phyloP scores from a whole-genome alignment of 2,329 filamentous ascomycete genomes.

The Coniochaeta hoffmannii region DNA sequence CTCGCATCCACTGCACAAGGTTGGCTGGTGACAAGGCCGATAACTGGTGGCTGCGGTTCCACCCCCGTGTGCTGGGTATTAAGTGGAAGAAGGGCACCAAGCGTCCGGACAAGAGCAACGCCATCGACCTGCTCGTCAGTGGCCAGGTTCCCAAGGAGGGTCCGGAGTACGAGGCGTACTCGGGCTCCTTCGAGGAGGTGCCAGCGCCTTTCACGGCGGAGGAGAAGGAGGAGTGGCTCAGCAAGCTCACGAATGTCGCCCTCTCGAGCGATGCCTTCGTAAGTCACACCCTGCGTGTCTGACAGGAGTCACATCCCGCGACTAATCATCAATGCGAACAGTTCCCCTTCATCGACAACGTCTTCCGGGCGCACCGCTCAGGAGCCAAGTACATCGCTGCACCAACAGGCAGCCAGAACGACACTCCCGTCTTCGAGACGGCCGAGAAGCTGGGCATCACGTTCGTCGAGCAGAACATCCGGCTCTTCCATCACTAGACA shows the following conservation, averaged over 20 bases:
- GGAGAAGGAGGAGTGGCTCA: slow-evolving; percentile 81
- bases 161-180: slow-evolving; percentile 78
- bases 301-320: background rate
- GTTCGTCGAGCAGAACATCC: slow-evolving; percentile 90
- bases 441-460: slow-evolving; percentile 88
- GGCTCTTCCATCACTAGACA: slow-evolving; percentile 86
- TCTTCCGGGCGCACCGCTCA: slow-evolving; percentile 82
- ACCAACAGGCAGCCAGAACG: slow-evolving; percentile 84
- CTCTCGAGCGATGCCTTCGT: slow-evolving; percentile 94
- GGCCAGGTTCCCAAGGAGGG: slow-evolving; percentile 80
- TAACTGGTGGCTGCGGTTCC: slow-evolving; percentile 99
- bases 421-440: slow-evolving; percentile 73
- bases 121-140: slow-evolving; percentile 89
- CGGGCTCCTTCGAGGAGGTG: slow-evolving; percentile 83
- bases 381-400: slow-evolving; percentile 95
- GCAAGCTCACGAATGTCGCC: slow-evolving; percentile 73
- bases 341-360: slow-evolving; percentile 99
- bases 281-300: slow-evolving; percentile 32
- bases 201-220: slow-evolving; percentile 73
- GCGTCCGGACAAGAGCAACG: slow-evolving; percentile 95
- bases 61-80: slow-evolving; percentile 77
- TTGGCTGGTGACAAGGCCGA: slow-evolving; percentile 97
- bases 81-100: slow-evolving; percentile 98
- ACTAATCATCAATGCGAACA: slow-evolving; percentile 23
- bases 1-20: slow-evolving; percentile 95